Conservation (phyloP, 371 early-diverging fungal genomes). For the Dichotomocladium elegans region DNA sequence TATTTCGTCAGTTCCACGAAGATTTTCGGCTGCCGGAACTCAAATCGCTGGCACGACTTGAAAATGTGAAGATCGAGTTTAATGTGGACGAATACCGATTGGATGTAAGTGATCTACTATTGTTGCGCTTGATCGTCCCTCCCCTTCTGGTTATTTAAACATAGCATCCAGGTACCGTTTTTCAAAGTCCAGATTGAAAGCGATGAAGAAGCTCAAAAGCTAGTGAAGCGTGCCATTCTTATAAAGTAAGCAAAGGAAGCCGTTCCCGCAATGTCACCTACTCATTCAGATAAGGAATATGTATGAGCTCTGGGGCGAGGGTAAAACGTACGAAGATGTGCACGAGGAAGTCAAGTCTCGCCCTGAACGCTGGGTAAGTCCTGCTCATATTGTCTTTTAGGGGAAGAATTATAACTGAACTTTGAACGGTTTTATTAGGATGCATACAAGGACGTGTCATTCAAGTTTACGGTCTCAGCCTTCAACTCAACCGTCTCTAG, state of each 20-base stretch:
- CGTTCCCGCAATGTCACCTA: not conserved
- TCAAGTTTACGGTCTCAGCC: constrained; percentile 79
- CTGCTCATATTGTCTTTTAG: not conserved
- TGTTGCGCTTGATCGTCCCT: too few species aligned
- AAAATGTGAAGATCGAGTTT: constrained; percentile 60
- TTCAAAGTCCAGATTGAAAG: constrained; percentile 69
- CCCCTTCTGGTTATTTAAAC: not conserved
- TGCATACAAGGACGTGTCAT: constrained; percentile 59
- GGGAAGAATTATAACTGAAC: not conserved
- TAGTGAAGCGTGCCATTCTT: constrained; percentile 85
- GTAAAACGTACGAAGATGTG: constrained; percentile 57
- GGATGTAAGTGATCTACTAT: constrained; percentile 47
- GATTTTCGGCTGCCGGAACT: constrained; percentile 82
- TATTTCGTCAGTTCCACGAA: constrained; percentile 42
- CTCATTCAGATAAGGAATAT: constrained; percentile 50
- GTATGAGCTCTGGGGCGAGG: constrained; percentile 77
- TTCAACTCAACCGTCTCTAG: constrained; percentile 71
- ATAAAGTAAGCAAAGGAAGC: constrained; percentile 52
- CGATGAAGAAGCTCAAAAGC: constrained; percentile 65
- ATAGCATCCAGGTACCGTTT: constrained; percentile 66
- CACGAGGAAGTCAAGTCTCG: constrained; percentile 54
- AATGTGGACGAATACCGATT: constrained; percentile 47
- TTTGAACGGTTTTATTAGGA: constrained; percentile 22
- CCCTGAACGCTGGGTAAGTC: constrained; percentile 55
- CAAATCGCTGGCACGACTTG: constrained; percentile 72